A percentile compares a stretch with the other conserved stretches of the same genome.
Evolutionary conservation across 495 filamentous ascomycete genomes (phyloP).

Genomic region (Cudoniella acicularis): DNA sequence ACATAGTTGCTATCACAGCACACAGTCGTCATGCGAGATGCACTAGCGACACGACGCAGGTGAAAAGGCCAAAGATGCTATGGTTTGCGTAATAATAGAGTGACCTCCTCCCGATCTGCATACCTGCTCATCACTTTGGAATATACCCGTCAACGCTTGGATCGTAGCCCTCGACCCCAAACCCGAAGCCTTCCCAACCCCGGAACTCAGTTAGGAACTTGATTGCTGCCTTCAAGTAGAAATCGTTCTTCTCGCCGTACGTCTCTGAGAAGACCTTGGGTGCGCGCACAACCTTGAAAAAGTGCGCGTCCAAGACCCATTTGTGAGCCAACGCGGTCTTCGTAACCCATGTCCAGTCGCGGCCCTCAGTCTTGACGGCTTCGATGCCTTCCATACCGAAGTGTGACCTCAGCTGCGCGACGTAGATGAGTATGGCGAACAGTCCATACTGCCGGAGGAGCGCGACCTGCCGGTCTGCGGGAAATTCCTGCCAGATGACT

Average conservation of each 20-base stretch:
- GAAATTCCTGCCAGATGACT: background rate
- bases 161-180: background rate
- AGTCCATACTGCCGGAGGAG: background rate
- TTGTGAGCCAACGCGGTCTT: background rate
- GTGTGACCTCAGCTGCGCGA: background rate
- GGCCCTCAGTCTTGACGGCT: background rate
- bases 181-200: background rate
- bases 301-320: background rate
- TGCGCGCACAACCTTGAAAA: background rate
- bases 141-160: background rate
- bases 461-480: background rate
- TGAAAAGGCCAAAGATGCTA: background rate
- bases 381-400: background rate
- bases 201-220: background rate
- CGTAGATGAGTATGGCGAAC: background rate
- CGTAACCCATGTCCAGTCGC: background rate
- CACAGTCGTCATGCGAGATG: background rate
- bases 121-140: background rate
- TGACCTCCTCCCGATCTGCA: background rate
- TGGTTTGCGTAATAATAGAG: background rate
- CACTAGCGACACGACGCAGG: background rate
- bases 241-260: background rate
- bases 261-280: background rate
- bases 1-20: background rate
- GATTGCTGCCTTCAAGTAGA: background rate